These are phyloP conservation scores for Scheffersomyces cryptocercus DNA, from an alignment of 1,139 yeast genomes.

Conservation along the genomic window DNA sequence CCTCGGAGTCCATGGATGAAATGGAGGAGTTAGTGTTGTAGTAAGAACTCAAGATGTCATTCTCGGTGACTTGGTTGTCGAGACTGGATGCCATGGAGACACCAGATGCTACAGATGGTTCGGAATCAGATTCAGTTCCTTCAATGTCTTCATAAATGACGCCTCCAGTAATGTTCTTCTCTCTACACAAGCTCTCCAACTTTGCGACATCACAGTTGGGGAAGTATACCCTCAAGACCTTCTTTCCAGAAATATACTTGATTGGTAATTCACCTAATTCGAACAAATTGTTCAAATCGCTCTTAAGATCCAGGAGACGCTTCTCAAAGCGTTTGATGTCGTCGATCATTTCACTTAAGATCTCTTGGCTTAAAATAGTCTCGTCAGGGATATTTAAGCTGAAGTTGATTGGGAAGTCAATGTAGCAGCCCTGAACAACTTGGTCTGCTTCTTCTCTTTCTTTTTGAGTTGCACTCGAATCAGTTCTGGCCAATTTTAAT, in stretches of 20 bases:
- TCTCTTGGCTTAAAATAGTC: slow-evolving; percentile 50
- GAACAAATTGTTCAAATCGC: slow-evolving; percentile 40
- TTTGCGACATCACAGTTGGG: slow-evolving; percentile 57
- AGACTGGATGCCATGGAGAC: neutral
- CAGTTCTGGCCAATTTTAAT: slow-evolving; percentile 36
- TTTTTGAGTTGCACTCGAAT: slow-evolving; percentile 24
- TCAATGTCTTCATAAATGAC: slow-evolving; percentile 36
- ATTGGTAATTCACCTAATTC: slow-evolving; percentile 54
- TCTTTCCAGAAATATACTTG: slow-evolving; percentile 32
- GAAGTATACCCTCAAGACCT: slow-evolving; percentile 52
- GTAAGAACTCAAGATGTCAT: slow-evolving; percentile 27
- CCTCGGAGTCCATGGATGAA: slow-evolving; percentile 15
- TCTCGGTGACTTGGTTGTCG: slow-evolving; percentile 8
- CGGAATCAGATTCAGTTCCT: neutral
- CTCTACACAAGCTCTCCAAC: slow-evolving; percentile 51
- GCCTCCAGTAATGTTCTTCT: slow-evolving; percentile 53
- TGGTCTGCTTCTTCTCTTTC: slow-evolving; percentile 16
- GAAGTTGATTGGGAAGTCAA: slow-evolving; percentile 52
- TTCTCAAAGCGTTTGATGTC: slow-evolving; percentile 33
- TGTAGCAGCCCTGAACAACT: slow-evolving; percentile 41
- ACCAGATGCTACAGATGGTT: neutral
- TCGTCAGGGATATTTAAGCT: slow-evolving; percentile 47
- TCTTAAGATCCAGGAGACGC: slow-evolving; percentile 35
- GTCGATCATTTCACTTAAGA: slow-evolving; percentile 40
- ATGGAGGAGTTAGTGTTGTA: slow-evolving; percentile 14